phyloP scores from a whole-genome alignment of 352 stramenopile species.

The Hyaloperonospora brassicae region DNA sequence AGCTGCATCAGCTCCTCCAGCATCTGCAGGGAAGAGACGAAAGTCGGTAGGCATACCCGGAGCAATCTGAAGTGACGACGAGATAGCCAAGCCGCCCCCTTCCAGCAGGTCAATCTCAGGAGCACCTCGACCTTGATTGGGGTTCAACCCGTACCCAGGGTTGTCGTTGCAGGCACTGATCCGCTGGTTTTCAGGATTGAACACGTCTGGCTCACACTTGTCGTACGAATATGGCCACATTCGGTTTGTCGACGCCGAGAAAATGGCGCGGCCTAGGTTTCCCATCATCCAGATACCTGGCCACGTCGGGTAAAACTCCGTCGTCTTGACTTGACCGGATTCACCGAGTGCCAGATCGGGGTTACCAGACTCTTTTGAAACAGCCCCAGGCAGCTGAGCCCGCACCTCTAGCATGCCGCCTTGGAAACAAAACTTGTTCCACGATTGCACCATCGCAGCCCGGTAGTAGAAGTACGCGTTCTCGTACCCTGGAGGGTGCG shows the following conservation, averaged over 20 bases:
- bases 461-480: slow-evolving; percentile 43
- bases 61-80: slow-evolving; percentile 85
- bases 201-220: slow-evolving; percentile 67
- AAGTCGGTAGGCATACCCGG: slow-evolving; percentile 64
- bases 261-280: slow-evolving; percentile 93
- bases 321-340: slow-evolving; percentile 45
- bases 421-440: slow-evolving; percentile 94
- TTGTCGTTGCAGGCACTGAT: slow-evolving; percentile 85
- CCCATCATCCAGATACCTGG: slow-evolving; percentile 94
- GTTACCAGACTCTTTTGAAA: slow-evolving; percentile 40
- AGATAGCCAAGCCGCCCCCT: slow-evolving; percentile 62
- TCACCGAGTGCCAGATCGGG: slow-evolving; percentile 34
- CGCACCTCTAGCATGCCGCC: slow-evolving; percentile 89
- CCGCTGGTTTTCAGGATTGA: slow-evolving; percentile 46
- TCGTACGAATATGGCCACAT: slow-evolving; percentile 96
- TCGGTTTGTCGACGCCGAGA: slow-evolving; percentile 89
- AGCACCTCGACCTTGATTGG: slow-evolving; percentile 75
- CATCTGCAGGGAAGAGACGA: slow-evolving; percentile 42
- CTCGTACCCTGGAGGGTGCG: slow-evolving; percentile 38
- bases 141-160: slow-evolving; percentile 87
- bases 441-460: slow-evolving; percentile 87
- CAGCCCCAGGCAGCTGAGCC: slow-evolving; percentile 76
- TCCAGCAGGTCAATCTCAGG: slow-evolving; percentile 93
- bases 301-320: slow-evolving; percentile 83
- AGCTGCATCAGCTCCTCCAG: slow-evolving; percentile 6